phyloP scores from a whole-genome alignment of 169 alveolate genomes.

The Theileria sp. region DNA sequence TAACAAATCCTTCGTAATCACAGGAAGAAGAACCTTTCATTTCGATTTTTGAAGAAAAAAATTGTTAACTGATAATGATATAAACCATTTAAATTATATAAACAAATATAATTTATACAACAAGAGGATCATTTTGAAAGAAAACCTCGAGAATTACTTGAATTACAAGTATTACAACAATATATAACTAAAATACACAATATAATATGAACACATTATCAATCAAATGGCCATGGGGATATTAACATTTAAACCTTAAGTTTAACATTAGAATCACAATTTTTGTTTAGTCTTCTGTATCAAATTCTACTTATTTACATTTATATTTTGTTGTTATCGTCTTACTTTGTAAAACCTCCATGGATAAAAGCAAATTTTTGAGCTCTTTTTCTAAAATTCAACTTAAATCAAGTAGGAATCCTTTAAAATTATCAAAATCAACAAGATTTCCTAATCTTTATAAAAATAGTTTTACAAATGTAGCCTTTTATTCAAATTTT shows the following conservation, averaged over 20 bases:
- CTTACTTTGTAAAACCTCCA: not conserved
- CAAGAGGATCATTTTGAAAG: not conserved
- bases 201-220: not conserved
- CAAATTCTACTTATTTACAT: not conserved
- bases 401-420: not conserved
- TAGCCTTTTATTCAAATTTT: not conserved
- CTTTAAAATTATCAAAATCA: not conserved
- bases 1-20: conserved; percentile 16
- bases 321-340: not conserved
- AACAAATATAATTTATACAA: not conserved
- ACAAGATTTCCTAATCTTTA: not conserved
- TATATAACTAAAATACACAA: not conserved
- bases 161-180: too few species aligned
- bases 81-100: not conserved
- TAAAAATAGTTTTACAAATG: not conserved
- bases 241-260: not conserved
- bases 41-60: not conserved
- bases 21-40: not conserved
- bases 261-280: not conserved
- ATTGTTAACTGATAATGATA: not conserved
- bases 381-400: not conserved
- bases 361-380: not conserved
- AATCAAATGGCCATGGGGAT: conserved; percentile 1
- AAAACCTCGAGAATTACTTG: not conserved
- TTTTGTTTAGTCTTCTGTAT: not conserved